phyloP scores from a whole-genome alignment of 1,139 yeast species.

The Candida sojae region DNA sequence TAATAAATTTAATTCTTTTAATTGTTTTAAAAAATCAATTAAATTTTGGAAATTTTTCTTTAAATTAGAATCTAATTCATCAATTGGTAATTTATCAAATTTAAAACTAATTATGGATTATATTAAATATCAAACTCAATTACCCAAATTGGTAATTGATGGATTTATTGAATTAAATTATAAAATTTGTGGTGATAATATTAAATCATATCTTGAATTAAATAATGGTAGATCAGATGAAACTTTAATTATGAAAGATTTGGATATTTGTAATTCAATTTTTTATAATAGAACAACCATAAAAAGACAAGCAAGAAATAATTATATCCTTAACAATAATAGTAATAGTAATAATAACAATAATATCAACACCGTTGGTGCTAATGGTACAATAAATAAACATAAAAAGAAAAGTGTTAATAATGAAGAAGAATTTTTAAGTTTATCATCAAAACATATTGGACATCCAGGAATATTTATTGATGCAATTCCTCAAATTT shows the following conservation, averaged over 20 bases:
- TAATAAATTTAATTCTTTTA: constrained; percentile 38
- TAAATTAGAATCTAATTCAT: constrained; percentile 46
- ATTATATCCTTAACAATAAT: constrained; percentile 18
- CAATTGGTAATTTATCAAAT: constrained; percentile 39
- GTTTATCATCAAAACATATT: constrained; percentile 41
- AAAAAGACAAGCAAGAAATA: constrained; percentile 24
- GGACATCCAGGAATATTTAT: constrained; percentile 62
- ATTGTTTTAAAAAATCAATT: constrained; percentile 37
- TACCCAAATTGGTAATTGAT: constrained; percentile 52
- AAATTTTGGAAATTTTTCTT: constrained; percentile 60
- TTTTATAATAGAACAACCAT: constrained; percentile 26
- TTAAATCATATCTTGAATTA: constrained; percentile 15
- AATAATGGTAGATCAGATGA: constrained; percentile 19
- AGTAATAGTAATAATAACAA: constrained; percentile 4
- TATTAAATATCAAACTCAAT: constrained; percentile 41
- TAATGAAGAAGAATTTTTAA: constrained; percentile 30
- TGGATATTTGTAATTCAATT: constrained; percentile 29
- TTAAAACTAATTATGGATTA: constrained; percentile 43
- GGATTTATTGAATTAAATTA: constrained; percentile 26
- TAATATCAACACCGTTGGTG: neutral
- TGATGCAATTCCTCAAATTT: constrained; percentile 56
- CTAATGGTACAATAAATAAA: neutral
- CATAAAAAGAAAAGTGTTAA: constrained; percentile 1
- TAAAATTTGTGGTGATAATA: constrained; percentile 28
- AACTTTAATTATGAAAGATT: constrained; percentile 24